A percentile compares a stretch with the other conserved stretches of the same genome.
Evolutionary conservation across 805 yeast species (phyloP).

Genomic region (Kuraishia cidri): DNA sequence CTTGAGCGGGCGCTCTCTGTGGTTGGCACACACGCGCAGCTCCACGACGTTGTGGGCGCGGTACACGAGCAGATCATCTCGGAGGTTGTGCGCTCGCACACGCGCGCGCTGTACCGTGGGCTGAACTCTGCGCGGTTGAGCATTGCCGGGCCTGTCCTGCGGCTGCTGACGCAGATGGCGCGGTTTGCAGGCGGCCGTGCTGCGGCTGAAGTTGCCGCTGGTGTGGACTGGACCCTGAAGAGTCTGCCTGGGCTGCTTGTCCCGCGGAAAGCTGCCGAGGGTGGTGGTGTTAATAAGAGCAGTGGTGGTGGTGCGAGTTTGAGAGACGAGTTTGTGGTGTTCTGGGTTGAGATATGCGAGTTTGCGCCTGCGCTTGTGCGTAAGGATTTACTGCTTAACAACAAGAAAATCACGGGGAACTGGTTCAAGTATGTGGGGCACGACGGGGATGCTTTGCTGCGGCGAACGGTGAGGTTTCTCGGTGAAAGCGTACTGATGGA

Average conservation of each 20-base stretch:
- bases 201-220: slow-evolving; percentile 48
- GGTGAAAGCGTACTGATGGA: slow-evolving; percentile 49
- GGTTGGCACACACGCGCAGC: too few relatives aligned
- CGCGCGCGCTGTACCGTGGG: slow-evolving; percentile 61
- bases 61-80: too few relatives aligned
- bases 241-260: slow-evolving; percentile 52
- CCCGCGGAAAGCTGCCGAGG: slow-evolving; percentile 39
- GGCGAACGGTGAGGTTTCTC: slow-evolving; percentile 34
- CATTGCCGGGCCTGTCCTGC: slow-evolving; percentile 52
- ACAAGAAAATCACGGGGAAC: slow-evolving; percentile 48
- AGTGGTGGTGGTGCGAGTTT: slow-evolving; percentile 33
- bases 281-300: slow-evolving; percentile 23
- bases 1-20: too few relatives aligned
- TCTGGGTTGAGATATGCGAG: slow-evolving; percentile 48
- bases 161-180: slow-evolving; percentile 44
- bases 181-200: slow-evolving; percentile 37
- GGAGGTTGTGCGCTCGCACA: too few relatives aligned
- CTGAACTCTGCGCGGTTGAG: slow-evolving; percentile 49
- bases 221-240: slow-evolving; percentile 60
- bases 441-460: slow-evolving; percentile 39
- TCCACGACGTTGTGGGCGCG: too few relatives aligned
- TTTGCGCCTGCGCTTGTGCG: slow-evolving; percentile 46
- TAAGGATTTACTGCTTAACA: slow-evolving; percentile 51
- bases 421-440: slow-evolving; percentile 58
- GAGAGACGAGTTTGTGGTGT: slow-evolving; percentile 49